Percentiles rank a stretch among this genome's conserved stretches.
These are phyloP conservation scores for Fusarium proliferatum DNA, from an alignment of 2,329 filamentous ascomycete genomes.

Conservation along the genomic window DNA sequence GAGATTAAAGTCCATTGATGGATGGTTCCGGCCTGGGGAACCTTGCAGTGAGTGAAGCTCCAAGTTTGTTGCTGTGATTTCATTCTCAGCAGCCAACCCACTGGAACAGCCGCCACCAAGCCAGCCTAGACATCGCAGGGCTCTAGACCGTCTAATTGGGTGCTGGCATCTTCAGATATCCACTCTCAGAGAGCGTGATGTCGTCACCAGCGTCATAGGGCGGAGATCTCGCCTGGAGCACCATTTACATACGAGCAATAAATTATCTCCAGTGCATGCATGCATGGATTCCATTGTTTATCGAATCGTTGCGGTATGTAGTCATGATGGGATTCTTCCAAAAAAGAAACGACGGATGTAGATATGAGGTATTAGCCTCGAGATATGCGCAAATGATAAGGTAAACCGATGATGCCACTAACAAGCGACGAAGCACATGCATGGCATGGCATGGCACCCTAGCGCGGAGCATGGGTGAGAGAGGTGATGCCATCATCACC, in stretches of 20 bases:
- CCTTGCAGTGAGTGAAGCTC: constrained; percentile 24
- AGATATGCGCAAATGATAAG: constrained; percentile 6
- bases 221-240: constrained; percentile 37
- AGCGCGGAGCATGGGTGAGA: constrained; percentile 19
- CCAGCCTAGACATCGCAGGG: constrained; percentile 15
- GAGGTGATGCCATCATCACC: constrained; percentile 36
- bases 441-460: not conserved
- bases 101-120: constrained; percentile 32
- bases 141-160: constrained; percentile 19
- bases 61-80: constrained; percentile 18
- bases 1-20: not conserved
- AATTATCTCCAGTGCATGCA: constrained; percentile 12
- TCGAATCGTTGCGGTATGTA: constrained; percentile 1
- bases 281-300: constrained; percentile 6
- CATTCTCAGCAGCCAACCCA: constrained; percentile 29
- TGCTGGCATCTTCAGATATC: not conserved
- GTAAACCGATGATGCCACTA: constrained; percentile 35
- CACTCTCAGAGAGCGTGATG: constrained; percentile 37
- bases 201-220: constrained; percentile 46
- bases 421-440: constrained; percentile 19
- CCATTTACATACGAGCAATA: constrained; percentile 10
- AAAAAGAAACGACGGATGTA: constrained; percentile 14
- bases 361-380: constrained; percentile 21
- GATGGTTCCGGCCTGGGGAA: constrained; percentile 23
- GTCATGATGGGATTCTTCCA: not conserved